Percentiles rank a stretch among this genome's conserved stretches.
These are phyloP conservation scores for Solanum peruvianum DNA, from an alignment of 257 asterid genomes.

Conservation along the genomic window DNA sequence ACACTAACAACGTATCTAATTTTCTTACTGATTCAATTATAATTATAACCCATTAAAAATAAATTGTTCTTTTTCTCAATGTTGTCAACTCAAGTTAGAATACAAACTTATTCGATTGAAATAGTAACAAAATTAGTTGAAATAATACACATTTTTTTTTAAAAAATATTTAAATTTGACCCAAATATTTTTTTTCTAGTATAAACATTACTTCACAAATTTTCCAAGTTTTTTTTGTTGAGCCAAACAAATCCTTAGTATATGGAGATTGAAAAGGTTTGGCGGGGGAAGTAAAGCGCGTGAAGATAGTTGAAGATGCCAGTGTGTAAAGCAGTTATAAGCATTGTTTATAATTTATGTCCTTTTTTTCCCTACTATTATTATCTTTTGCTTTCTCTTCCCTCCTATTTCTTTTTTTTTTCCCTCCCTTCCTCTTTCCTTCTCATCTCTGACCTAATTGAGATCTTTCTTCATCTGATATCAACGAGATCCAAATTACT, in stretches of 20 bases:
- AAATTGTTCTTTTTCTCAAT: too few species aligned
- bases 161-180: too few species aligned
- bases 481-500: neutral
- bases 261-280: neutral
- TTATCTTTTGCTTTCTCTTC: slow-evolving; percentile 8
- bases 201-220: neutral
- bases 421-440: neutral
- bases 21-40: too few species aligned
- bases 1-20: too few species aligned
- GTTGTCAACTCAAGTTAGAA: too few species aligned
- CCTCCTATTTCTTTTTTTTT: slow-evolving; percentile 14
- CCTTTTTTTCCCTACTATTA: neutral
- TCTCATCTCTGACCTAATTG: slow-evolving; percentile 51
- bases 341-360: neutral
- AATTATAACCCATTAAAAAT: too few species aligned
- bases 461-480: neutral
- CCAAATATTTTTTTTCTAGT: too few species aligned
- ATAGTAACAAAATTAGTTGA: too few species aligned
- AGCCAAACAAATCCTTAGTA: neutral
- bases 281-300: neutral
- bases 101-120: too few species aligned
- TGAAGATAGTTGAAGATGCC: neutral
- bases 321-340: neutral
- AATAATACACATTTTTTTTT: too few species aligned
- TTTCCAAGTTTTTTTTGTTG: neutral